phyloP scores from a whole-genome alignment of 2,329 filamentous ascomycete genomes.

The Coniella vitis region DNA sequence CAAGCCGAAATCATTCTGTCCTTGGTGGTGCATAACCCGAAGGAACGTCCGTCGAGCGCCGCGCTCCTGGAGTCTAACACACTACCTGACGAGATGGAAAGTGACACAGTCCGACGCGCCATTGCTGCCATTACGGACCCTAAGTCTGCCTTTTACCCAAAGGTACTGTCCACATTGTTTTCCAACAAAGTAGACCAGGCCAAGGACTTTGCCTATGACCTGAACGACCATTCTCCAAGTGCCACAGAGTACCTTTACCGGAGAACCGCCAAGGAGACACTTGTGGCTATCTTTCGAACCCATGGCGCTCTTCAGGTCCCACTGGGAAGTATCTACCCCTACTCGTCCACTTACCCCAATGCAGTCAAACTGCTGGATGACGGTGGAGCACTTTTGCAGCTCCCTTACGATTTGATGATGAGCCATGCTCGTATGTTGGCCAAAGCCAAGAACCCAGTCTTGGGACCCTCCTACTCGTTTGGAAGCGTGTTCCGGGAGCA shows the following conservation, averaged over 20 bases:
- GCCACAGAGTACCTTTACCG: constrained; percentile 62
- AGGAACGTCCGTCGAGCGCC: constrained; percentile 71
- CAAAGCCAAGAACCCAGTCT: constrained; percentile 53
- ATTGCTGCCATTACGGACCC: constrained; percentile 76
- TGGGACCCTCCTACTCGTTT: constrained; percentile 79
- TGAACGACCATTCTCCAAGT: constrained; percentile 49
- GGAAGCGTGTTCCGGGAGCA: constrained; percentile 80
- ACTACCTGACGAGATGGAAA: constrained; percentile 85
- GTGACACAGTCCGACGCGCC: constrained; percentile 79
- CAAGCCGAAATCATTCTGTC: constrained; percentile 74
- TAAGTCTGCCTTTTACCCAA: constrained; percentile 79
- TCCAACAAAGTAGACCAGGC: constrained; percentile 67
- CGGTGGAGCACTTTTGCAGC: constrained; percentile 79
- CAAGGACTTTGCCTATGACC: constrained; percentile 75
- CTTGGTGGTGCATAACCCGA: constrained; percentile 75
- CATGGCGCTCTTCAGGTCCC: constrained; percentile 83
- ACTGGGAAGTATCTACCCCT: constrained; percentile 71
- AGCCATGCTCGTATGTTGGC: constrained; percentile 82
- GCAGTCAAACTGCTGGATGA: constrained; percentile 75
- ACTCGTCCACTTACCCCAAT: constrained; percentile 71
- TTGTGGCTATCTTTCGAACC: constrained; percentile 73
- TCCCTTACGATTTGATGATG: constrained; percentile 90
- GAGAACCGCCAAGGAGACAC: constrained; percentile 64
- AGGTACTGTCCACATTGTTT: constrained; percentile 83
- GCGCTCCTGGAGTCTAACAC: constrained; percentile 82